These are phyloP conservation scores for Letharia columbiana DNA, from an alignment of 495 filamentous ascomycete genomes.

Conservation along the genomic window DNA sequence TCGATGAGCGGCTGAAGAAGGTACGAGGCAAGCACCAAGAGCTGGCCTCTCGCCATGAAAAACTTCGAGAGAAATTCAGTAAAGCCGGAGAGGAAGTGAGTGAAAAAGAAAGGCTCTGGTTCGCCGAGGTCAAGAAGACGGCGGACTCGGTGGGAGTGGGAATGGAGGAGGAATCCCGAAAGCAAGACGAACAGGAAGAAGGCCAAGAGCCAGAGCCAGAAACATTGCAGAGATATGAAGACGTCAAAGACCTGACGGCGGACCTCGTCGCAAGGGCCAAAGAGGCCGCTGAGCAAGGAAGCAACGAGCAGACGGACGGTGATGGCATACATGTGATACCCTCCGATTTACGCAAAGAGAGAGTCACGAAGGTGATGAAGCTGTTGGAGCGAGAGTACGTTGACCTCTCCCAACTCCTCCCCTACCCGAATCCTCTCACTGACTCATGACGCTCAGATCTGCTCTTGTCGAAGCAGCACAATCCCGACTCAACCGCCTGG, in stretches of 20 bases:
- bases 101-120: conserved; percentile 62
- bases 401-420: neutral
- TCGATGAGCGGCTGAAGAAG: conserved; percentile 52
- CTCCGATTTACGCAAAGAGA: conserved; percentile 56
- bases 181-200: conserved; percentile 29
- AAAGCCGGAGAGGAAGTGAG: conserved; percentile 56
- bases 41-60: conserved; percentile 55
- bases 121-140: conserved; percentile 52
- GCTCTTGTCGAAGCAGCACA: conserved; percentile 20
- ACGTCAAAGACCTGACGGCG: conserved; percentile 38
- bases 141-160: conserved; percentile 30
- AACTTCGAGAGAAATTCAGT: conserved; percentile 50
- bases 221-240: conserved; percentile 10
- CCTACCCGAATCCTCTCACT: neutral
- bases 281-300: conserved; percentile 27
- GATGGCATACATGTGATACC: conserved; percentile 47
- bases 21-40: conserved; percentile 51
- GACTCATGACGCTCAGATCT: conserved; percentile 11
- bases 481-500: conserved; percentile 14
- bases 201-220: conserved; percentile 15
- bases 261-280: conserved; percentile 46
- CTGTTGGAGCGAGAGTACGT: conserved; percentile 62
- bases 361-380: conserved; percentile 58
- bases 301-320: conserved; percentile 24
- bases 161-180: conserved; percentile 23